Evolutionary conservation across 352 stramenopile genomes (phyloP).

Genomic region (Blastocystis sp.): DNA sequence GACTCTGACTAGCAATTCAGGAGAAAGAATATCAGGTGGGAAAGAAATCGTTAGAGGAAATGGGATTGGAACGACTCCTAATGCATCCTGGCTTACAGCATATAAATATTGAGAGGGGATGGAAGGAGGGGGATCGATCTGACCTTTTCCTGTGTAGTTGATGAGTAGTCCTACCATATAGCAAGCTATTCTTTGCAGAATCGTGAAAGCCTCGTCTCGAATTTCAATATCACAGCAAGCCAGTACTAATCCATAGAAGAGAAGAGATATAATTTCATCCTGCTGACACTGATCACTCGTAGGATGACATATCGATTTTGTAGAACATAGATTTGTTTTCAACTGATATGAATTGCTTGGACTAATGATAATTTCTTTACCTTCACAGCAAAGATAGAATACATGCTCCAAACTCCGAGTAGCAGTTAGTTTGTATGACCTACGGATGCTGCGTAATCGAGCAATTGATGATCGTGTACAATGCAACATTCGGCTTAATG

Average conservation of each 20-base stretch:
- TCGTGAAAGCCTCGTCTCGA: background rate
- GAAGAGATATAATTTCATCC: background rate
- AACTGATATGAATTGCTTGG: background rate
- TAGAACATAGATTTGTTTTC: background rate
- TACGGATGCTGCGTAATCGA: background rate
- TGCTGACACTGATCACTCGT: background rate
- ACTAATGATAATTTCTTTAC: background rate
- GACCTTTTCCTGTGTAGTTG: background rate
- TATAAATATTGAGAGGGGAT: background rate
- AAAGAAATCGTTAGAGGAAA: background rate
- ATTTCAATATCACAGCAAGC: slow-evolving; percentile 34
- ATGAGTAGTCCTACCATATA: background rate
- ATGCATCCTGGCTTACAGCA: background rate
- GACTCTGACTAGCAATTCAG: background rate
- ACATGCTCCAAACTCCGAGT: background rate
- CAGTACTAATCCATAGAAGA: slow-evolving; percentile 27
- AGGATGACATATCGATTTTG: background rate
- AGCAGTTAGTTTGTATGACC: slow-evolving; percentile 5
- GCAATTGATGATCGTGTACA: background rate
- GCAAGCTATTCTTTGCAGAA: background rate
- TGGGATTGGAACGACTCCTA: background rate
- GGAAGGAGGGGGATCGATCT: background rate
- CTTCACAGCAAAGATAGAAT: background rate
- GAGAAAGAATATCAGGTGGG: background rate
- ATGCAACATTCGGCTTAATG: background rate